Base-by-base conservation (phyloP, 495 filamentous ascomycete species). In the Cryomyces antarcticus region DNA sequence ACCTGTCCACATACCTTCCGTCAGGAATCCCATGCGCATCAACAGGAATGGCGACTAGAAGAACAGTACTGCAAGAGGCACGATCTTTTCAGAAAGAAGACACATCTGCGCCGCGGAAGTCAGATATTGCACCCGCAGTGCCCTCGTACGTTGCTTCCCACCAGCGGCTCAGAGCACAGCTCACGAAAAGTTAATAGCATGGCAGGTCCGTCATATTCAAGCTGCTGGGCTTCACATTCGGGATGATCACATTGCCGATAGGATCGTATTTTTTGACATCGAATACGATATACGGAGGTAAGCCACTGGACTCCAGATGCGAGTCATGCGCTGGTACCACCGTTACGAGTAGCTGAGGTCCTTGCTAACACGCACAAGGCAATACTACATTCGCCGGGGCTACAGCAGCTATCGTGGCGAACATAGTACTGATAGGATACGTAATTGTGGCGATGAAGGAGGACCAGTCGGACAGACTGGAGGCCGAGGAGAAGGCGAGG, bases 371-470 rank as follows among this genome's bases (percentile, higher is more conserved):
- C 30, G 11, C 34, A 1, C 37, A 10, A 92, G 88, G 85, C 42
- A 93, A 88, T 55, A 67, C 84, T 10, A 93, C 87, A 11, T 86
- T 72, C 47, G 83, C 86, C 4, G 89, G 85, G 5, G 85, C 73
- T 7, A 62, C 75, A 24, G 89, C 89, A 6, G 92, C 92, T 24
- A 61, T 96, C 34, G 77, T 82, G 48, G 89, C 89, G 29, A 99
- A 99, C 57, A 70, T 84, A 12, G 82, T 99, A 5, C 65, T 99
- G 44, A 74, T 99, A 46, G 78, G 73, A 11, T 99, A 96, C 61
- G 74, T 96, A 41, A 67, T 88, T 46, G 86, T 93, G 1, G 89
- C 92, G 29, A 84, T 93, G 70, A 72, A 70, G 48, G 89, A 97
- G 55, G 89, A 97, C 53, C 67, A 78, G 53, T 66, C 61, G 44